Evolutionary conservation across 805 yeast species (phyloP), one percentile per base, ranked within the genome.

Genomic region (Lipomyces yamadae): DNA sequence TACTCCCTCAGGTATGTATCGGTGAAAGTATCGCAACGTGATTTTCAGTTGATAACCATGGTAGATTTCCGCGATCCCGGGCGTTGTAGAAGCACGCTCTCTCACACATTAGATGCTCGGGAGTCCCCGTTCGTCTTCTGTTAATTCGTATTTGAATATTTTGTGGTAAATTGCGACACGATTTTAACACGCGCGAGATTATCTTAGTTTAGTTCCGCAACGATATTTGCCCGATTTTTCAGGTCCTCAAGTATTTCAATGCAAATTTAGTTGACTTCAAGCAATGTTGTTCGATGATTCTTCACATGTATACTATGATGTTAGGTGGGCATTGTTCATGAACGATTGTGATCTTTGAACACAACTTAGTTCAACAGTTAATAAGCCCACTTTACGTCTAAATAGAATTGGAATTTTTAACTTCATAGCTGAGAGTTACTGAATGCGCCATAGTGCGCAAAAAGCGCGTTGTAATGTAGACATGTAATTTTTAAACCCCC

Each of bases 1-100:
- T 77, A 77, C 62, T 42, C 72, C 33, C 58, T 73, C 59, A 71
- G 73, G 76, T 77, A 67, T 30, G 72, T 65, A 6, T 15, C 50
- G 4, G n/a, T 42, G 18, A 54, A 50, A 4, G n/a, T 54, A 18
- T 24, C 24, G 24, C 11, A 34, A 5, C 6, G 55, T 30, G 30
- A 35, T 10, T 30, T 45, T 11, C 55, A 34, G 57, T 54, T 62
- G 34, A 37, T 52, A 32, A 24, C 52, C 48, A 6, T 8, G 58
- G 13, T 55, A 73, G 72, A 54, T 73, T 69, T 55, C 74, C 74
- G 33, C 62, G 72, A 57, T 66, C 73, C 24, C 64, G 66, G 37
- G 67, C 55, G 18, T 39, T 63, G 53, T 66, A 52, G 62, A 18
- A 37, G 3, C 42, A 4, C 24, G 55, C 33, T 18, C 7, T n/a